Evolutionary conservation across 495 filamentous ascomycete species (phyloP).

Genomic region (Chaetomium fimeti): DNA sequence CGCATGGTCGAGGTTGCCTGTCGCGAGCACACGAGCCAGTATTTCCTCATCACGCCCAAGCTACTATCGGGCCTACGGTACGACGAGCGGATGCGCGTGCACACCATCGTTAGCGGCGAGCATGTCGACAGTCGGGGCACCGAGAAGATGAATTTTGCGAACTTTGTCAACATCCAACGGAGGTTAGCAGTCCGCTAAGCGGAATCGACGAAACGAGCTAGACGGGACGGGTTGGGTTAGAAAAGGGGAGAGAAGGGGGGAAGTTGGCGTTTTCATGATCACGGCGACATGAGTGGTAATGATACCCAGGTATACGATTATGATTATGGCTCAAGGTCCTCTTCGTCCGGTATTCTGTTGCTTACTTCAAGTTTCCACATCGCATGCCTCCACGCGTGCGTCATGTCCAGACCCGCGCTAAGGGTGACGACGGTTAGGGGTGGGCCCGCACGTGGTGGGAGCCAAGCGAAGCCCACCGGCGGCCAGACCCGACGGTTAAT

Average conservation of each 20-base stretch:
- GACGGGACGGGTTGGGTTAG: background rate
- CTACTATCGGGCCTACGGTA: slow-evolving; percentile 81
- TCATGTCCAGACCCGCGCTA: background rate
- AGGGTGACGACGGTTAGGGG: background rate
- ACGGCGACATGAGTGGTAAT: slow-evolving; percentile 5
- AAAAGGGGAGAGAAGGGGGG: background rate
- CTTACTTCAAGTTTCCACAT: background rate
- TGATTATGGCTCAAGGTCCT: background rate
- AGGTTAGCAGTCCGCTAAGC: slow-evolving; percentile 27
- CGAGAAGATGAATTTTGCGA: slow-evolving; percentile 57
- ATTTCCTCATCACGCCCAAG: slow-evolving; percentile 99
- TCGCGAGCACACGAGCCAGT: slow-evolving; percentile 63
- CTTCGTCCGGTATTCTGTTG: background rate
- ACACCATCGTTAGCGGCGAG: slow-evolving; percentile 92
- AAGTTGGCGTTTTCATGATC: background rate
- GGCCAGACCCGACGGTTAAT: background rate
- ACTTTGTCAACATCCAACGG: slow-evolving; percentile 50
- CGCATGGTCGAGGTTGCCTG: slow-evolving; percentile 95
- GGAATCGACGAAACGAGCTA: background rate
- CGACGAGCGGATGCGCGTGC: slow-evolving; percentile 83
- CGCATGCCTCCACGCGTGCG: no score
- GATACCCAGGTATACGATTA: slow-evolving; percentile 7
- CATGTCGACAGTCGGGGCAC: slow-evolving; percentile 62
- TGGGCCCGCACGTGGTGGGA: background rate
- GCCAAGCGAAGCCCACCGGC: background rate